phyloP scores from a whole-genome alignment of 139 green algal genomes.

The Ulvella scutata region DNA sequence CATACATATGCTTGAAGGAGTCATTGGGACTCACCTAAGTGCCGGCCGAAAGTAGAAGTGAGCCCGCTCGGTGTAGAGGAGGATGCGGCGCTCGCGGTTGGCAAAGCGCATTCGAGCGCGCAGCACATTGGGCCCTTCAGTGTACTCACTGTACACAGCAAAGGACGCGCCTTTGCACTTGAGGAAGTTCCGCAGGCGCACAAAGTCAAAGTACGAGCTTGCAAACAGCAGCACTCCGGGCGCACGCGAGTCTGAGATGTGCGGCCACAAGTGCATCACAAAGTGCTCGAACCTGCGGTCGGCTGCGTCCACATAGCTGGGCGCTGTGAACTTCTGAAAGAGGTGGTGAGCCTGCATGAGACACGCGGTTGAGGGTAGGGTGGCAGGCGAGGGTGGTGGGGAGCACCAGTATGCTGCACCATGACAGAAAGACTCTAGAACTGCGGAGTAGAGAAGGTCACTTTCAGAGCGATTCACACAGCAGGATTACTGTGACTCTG shows the following conservation, averaged over 20 bases:
- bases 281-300: conserved; percentile 80
- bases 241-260: conserved; percentile 30
- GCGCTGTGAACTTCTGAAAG: conserved; percentile 63
- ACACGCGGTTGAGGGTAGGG: neutral
- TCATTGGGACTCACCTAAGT: conserved; percentile 47
- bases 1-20: neutral
- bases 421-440: no score
- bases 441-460: no score
- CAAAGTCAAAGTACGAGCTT: conserved; percentile 91
- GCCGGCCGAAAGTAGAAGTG: conserved; percentile 85
- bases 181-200: conserved; percentile 56
- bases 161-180: conserved; percentile 34
- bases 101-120: conserved; percentile 57
- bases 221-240: conserved; percentile 60
- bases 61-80: conserved; percentile 87
- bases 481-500: no score
- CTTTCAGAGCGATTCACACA: no score
- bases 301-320: conserved; percentile 17
- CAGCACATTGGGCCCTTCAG: conserved; percentile 34
- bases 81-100: conserved; percentile 42
- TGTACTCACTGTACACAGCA: conserved; percentile 67
- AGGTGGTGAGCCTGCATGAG: conserved; percentile 48
- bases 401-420: no score
- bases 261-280: conserved; percentile 51
- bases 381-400: no score